Evolutionary conservation across 768 basidiomycete species (phyloP).

Genomic region (Ephemerocybe angulata): DNA sequence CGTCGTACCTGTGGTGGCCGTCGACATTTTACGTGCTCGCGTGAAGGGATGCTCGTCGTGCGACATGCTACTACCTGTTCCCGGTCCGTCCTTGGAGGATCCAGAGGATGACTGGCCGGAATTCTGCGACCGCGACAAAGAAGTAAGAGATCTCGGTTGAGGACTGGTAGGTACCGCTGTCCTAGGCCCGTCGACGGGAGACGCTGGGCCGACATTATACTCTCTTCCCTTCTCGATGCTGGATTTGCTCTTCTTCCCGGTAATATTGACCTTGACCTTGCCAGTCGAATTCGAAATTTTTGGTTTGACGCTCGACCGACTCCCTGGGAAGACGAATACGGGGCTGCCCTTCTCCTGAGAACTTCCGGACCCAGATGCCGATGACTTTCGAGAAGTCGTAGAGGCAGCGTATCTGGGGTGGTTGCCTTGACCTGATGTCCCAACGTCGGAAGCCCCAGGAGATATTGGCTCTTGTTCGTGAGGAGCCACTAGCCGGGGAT

Average conservation of each 20-base stretch:
- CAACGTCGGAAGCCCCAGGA: not conserved
- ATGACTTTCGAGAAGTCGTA: slow-evolving; percentile 5
- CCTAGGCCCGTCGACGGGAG: not conserved
- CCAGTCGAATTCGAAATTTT: slow-evolving; percentile 19
- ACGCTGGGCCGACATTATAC: not conserved
- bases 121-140: not conserved
- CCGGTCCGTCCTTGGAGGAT: not conserved
- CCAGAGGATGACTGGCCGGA: not conserved
- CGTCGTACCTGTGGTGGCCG: not conserved
- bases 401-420: not conserved
- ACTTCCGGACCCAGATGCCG: slow-evolving; percentile 3
- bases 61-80: not conserved
- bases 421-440: too few species aligned
- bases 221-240: not conserved
- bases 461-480: not conserved
- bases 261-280: not conserved
- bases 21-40: slow-evolving; percentile 1
- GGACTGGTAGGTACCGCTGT: not conserved
- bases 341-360: slow-evolving; percentile 5
- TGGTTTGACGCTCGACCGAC: slow-evolving; percentile 22
- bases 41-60: not conserved
- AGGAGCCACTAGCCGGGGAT: slow-evolving; percentile 13
- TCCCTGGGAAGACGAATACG: slow-evolving; percentile 25
- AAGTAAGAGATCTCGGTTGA: not conserved
- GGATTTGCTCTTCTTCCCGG: not conserved